Evolutionary conservation across 331 rosid genomes (phyloP).

Genomic region (Quercus lobata): DNA sequence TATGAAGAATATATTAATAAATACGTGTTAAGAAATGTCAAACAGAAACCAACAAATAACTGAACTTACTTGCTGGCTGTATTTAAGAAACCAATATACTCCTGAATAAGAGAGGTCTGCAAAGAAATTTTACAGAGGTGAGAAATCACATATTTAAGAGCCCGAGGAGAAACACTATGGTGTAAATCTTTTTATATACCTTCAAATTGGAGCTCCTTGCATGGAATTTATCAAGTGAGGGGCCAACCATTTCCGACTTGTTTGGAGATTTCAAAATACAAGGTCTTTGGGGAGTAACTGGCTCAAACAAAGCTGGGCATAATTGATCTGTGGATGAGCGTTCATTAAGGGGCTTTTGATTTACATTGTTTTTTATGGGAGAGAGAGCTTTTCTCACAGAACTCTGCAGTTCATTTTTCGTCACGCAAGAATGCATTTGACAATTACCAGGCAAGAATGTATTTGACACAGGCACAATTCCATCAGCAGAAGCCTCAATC

Average conservation of each 20-base stretch:
- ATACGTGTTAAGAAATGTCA: background rate
- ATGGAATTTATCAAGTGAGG: constrained; percentile 71
- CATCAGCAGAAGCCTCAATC: constrained; percentile 19
- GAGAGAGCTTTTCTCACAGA: constrained; percentile 67
- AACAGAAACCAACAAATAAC: background rate
- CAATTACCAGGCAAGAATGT: constrained; percentile 31
- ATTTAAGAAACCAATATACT: constrained; percentile 74
- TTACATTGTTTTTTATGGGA: constrained; percentile 49
- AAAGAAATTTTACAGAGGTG: constrained; percentile 1
- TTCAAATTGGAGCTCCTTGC: constrained; percentile 53
- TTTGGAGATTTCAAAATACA: constrained; percentile 23
- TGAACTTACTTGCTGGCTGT: constrained; percentile 72
- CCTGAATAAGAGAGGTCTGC: constrained; percentile 67
- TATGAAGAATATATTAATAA: background rate
- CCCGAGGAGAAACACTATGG: background rate
- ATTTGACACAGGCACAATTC: constrained; percentile 22
- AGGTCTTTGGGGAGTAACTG: constrained; percentile 42
- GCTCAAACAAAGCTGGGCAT: constrained; percentile 13
- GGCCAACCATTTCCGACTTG: constrained; percentile 26
- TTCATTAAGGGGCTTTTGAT: constrained; percentile 19
- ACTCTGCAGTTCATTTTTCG: constrained; percentile 30
- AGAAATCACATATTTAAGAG: constrained; percentile 15
- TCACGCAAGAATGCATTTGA: constrained; percentile 25
- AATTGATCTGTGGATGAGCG: constrained; percentile 12
- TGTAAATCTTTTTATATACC: constrained; percentile 29